Evolutionary conservation across 495 filamentous ascomycete species (phyloP).

Genomic region (Xylaria curta): DNA sequence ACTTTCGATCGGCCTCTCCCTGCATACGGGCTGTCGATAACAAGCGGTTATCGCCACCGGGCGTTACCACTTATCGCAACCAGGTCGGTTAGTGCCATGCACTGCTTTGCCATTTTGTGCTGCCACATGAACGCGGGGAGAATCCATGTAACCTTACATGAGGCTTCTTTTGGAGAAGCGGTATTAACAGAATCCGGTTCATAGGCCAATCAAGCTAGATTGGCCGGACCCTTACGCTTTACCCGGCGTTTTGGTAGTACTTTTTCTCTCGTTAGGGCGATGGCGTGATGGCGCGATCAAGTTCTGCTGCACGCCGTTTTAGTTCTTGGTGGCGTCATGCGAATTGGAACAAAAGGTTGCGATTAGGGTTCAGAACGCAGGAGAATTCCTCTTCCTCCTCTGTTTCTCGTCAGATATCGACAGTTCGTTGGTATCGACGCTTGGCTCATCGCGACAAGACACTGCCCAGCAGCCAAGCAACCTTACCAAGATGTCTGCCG

Average conservation of each 20-base stretch:
- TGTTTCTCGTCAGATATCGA: background rate
- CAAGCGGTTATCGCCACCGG: background rate
- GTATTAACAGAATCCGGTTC: background rate
- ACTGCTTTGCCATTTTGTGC: background rate
- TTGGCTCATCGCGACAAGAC: slow-evolving; percentile 4
- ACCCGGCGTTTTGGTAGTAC: background rate
- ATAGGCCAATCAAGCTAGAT: slow-evolving; percentile 5
- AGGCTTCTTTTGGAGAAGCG: background rate
- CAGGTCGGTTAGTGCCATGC: background rate
- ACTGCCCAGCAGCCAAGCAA: background rate
- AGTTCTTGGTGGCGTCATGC: slow-evolving; percentile 11
- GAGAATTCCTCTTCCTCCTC: background rate
- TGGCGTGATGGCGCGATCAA: slow-evolving; percentile 29
- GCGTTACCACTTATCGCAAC: background rate
- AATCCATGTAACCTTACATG: slow-evolving; percentile 22
- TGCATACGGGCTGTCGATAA: background rate
- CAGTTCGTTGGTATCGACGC: background rate
- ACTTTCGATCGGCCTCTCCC: background rate
- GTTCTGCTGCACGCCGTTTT: slow-evolving; percentile 21
- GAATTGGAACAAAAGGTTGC: background rate
- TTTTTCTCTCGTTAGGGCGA: slow-evolving; percentile 4
- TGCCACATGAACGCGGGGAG: background rate
- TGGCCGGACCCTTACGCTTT: background rate
- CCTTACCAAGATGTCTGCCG: slow-evolving; percentile 17
- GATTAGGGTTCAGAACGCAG: background rate